Conservation (phyloP, 1,139 yeast genomes). For the Meyerozyma smithsonii region DNA sequence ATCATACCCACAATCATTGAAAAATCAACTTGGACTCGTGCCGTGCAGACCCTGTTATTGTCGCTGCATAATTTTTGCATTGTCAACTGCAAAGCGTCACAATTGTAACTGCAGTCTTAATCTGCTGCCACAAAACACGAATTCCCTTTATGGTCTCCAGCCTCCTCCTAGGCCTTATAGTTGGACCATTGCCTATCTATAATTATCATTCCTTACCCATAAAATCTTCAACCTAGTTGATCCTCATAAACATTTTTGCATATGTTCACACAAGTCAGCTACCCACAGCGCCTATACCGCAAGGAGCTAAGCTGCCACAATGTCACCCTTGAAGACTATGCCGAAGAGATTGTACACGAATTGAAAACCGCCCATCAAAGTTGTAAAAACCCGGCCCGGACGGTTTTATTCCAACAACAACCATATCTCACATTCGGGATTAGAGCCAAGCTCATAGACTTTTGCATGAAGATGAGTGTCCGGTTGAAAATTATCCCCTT, state of each 20-base stretch:
- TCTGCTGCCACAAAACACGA: background rate
- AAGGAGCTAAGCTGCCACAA: slow-evolving; percentile 47
- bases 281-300: slow-evolving; percentile 47
- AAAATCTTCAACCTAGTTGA: background rate
- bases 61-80: background rate
- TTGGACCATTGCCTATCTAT: background rate
- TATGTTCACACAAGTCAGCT: slow-evolving; percentile 31
- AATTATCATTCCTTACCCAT: background rate
- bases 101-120: background rate
- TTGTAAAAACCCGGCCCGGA: slow-evolving; percentile 1
- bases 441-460: slow-evolving; percentile 51
- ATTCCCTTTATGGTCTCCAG: background rate
- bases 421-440: slow-evolving; percentile 54
- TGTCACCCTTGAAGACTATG: slow-evolving; percentile 46
- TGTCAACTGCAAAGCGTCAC: background rate
- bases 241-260: background rate
- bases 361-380: slow-evolving; percentile 14
- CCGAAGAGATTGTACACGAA: slow-evolving; percentile 43
- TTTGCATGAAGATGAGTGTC: slow-evolving; percentile 52
- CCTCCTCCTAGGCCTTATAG: background rate
- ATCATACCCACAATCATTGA: no score
- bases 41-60: no score
- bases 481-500: slow-evolving; percentile 57
- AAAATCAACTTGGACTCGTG: no score
- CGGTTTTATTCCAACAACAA: slow-evolving; percentile 51